Percentiles rank a stretch among this genome's conserved stretches.
These are phyloP conservation scores for Tricholoma terreum DNA, from an alignment of 768 basidiomycete species.

Conservation along the genomic window DNA sequence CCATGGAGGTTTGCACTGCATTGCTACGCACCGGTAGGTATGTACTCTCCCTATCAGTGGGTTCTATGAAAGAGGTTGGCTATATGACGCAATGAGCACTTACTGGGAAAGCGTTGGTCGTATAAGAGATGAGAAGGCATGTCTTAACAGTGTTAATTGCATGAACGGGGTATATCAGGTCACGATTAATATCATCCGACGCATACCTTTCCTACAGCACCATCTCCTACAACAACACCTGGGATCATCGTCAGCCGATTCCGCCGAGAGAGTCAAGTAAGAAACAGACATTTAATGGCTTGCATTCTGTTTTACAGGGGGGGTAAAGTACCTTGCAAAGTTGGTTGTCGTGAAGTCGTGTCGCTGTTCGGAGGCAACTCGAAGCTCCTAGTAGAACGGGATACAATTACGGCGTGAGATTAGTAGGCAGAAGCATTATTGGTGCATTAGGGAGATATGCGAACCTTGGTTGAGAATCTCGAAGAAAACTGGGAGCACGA, in stretches of 20 bases:
- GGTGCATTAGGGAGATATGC: not conserved
- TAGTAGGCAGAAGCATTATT: not conserved
- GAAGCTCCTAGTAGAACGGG: conserved; percentile 11
- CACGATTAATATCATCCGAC: not conserved
- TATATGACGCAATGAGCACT: conserved; percentile 28
- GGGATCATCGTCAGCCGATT: conserved; percentile 30
- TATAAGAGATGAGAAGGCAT: conserved; percentile 98
- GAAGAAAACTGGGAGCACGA: conserved; percentile 11
- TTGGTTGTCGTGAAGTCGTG: conserved; percentile 20
- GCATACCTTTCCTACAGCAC: conserved; percentile 95
- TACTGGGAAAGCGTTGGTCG: conserved; percentile 96
- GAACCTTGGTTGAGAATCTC: conserved; percentile 14
- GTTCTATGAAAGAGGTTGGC: conserved; percentile 16
- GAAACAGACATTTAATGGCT: conserved; percentile 80
- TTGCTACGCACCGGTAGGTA: conserved; percentile 71
- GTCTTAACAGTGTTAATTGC: conserved; percentile 52
- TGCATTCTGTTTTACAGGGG: conserved; percentile 56
- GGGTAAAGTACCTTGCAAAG: conserved; percentile 15
- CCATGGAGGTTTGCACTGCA: not conserved
- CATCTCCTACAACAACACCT: conserved; percentile 99
- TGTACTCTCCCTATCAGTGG: conserved; percentile 80
- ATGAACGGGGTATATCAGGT: not conserved
- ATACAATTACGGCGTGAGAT: not conserved
- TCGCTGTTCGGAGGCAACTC: conserved; percentile 20
- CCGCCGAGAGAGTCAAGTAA: conserved; percentile 7